phyloP scores from a whole-genome alignment of 2,329 filamentous ascomycete genomes.

The Fusarium setosum region DNA sequence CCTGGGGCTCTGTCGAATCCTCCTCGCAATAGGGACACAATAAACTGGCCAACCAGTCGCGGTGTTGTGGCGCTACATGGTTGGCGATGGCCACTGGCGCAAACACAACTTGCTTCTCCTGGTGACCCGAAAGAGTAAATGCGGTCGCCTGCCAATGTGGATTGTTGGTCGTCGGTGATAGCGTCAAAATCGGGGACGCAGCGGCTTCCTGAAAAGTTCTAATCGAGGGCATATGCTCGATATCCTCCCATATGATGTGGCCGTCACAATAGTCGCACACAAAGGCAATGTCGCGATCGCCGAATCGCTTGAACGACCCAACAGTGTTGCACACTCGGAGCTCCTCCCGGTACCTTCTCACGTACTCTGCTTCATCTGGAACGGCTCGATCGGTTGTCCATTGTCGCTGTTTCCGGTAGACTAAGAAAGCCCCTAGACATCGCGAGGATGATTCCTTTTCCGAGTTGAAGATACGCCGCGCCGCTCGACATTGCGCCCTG shows the following conservation, averaged over 20 bases:
- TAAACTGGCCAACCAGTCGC: constrained; percentile 64
- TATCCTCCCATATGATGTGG: constrained; percentile 68
- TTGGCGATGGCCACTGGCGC: constrained; percentile 69
- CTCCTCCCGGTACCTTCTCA: constrained; percentile 58
- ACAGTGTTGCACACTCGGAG: constrained; percentile 62
- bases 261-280: constrained; percentile 72
- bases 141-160: constrained; percentile 66
- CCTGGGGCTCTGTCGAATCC: constrained; percentile 55
- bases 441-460: constrained; percentile 60
- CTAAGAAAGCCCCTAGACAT: constrained; percentile 67
- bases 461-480: constrained; percentile 65
- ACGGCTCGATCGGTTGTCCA: constrained; percentile 41
- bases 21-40: constrained; percentile 69
- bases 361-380: constrained; percentile 47
- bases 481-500: constrained; percentile 68
- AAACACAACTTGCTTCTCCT: constrained; percentile 65
- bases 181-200: constrained; percentile 32
- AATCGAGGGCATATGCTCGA: constrained; percentile 63
- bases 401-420: constrained; percentile 61
- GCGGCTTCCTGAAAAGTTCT: constrained; percentile 48
- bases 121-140: constrained; percentile 51
- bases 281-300: constrained; percentile 65
- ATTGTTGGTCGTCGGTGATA: constrained; percentile 42
- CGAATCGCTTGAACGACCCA: constrained; percentile 67
- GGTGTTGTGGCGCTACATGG: constrained; percentile 61